Evolutionary conservation across 495 filamentous ascomycete genomes (phyloP).

Genomic region (Poronia punctata): DNA sequence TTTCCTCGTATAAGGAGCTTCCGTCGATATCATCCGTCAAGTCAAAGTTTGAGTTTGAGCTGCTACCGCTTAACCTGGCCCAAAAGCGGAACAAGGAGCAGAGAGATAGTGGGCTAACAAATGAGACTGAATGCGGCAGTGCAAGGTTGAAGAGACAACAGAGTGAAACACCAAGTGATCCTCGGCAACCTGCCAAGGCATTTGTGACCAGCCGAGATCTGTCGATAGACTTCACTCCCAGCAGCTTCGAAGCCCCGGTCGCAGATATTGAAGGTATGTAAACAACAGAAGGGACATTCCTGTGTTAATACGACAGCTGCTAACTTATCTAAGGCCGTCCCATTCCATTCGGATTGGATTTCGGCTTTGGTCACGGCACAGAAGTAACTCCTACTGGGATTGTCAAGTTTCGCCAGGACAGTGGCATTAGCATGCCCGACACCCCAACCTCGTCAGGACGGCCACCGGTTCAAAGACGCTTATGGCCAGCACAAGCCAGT

Average conservation of each 20-base stretch:
- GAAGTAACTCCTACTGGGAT: neutral
- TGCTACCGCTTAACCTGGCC: slow-evolving; percentile 16
- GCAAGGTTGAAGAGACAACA: slow-evolving; percentile 1
- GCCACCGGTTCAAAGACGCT: neutral
- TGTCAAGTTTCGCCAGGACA: neutral
- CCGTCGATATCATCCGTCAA: neutral
- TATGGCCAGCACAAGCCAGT: neutral
- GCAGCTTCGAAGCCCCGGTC: neutral
- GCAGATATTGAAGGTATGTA: neutral
- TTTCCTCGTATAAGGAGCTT: neutral
- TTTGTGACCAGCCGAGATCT: slow-evolving; percentile 6
- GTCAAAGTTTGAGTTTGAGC: slow-evolving; percentile 21
- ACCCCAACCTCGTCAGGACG: neutral
- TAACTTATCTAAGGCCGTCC: no score
- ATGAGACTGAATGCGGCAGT: slow-evolving; percentile 12
- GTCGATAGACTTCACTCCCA: slow-evolving; percentile 13
- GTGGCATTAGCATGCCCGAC: neutral
- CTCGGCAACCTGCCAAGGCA: slow-evolving; percentile 1
- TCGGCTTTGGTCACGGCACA: no score
- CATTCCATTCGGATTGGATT: no score
- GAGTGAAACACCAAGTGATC: neutral
- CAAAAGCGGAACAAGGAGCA: slow-evolving; percentile 13
- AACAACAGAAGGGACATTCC: neutral
- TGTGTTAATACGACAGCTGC: no score
- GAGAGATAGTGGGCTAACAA: slow-evolving; percentile 14